phyloP scores from a whole-genome alignment of 1,284 basidiomycete genomes.

The Trichosporon sp. region DNA sequence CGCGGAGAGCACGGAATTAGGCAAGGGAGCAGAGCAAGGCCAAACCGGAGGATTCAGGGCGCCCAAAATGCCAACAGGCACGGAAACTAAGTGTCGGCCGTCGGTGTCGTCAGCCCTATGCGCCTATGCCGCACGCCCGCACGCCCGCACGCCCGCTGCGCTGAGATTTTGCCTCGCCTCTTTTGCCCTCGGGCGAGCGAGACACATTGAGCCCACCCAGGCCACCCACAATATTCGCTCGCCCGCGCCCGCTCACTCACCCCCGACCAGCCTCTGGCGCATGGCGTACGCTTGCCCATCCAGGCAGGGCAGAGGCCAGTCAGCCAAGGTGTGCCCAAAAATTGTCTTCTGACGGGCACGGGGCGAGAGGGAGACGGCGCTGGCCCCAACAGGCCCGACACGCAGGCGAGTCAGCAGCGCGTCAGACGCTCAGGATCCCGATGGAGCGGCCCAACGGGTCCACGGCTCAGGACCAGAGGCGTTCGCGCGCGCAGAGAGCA shows the following conservation, averaged over 20 bases:
- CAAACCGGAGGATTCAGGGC: neutral
- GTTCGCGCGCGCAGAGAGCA: neutral
- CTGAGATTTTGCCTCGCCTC: neutral
- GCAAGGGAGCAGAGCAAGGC: neutral
- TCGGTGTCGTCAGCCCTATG: constrained; percentile 1
- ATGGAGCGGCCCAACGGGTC: neutral
- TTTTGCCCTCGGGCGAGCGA: neutral
- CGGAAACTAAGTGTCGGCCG: constrained; percentile 4
- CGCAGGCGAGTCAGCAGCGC: neutral
- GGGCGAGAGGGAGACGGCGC: neutral
- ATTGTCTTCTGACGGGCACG: neutral
- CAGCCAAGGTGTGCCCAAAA: no score
- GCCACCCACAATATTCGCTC: no score
- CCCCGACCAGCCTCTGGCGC: neutral
- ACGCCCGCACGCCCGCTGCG: no score
- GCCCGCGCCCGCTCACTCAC: neutral
- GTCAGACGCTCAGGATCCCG: neutral
- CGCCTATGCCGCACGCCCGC: no score
- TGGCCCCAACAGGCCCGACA: neutral
- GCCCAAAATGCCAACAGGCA: neutral
- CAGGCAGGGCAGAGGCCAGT: no score
- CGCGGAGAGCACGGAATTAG: constrained; percentile 1
- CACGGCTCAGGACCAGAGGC: neutral
- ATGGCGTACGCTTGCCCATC: no score
- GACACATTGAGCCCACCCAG: no score